phyloP scores from a whole-genome alignment of 495 filamentous ascomycete genomes.

The Aspergillus homomorphus region DNA sequence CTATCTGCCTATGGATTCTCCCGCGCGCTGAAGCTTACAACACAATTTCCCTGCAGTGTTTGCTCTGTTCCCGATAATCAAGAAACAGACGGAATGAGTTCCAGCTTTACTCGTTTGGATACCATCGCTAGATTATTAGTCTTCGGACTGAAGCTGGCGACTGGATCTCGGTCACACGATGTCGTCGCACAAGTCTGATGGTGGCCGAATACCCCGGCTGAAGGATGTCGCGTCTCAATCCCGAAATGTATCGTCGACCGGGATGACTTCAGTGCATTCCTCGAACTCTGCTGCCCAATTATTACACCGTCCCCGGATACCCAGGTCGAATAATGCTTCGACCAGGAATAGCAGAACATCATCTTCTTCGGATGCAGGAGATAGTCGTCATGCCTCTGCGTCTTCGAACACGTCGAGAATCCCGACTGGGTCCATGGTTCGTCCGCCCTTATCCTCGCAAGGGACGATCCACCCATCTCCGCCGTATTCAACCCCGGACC shows the following conservation, averaged over 20 bases:
- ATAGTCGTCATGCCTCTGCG: slow-evolving; percentile 22
- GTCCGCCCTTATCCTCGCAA: slow-evolving; percentile 33
- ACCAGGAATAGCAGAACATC: slow-evolving; percentile 27
- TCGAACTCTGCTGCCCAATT: slow-evolving; percentile 16
- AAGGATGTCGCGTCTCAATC: slow-evolving; percentile 25
- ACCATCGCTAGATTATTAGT: slow-evolving; percentile 26
- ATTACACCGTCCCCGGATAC: slow-evolving; percentile 28
- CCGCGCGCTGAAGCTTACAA: not conserved
- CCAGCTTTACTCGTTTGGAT: slow-evolving; percentile 19
- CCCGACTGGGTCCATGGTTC: slow-evolving; percentile 23
- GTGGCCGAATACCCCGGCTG: slow-evolving; percentile 33
- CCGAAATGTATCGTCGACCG: slow-evolving; percentile 27
- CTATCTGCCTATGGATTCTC: not conserved
- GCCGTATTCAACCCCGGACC: slow-evolving; percentile 4
- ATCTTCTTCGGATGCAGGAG: slow-evolving; percentile 31
- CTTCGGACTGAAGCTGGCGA: slow-evolving; percentile 29
- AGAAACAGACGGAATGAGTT: slow-evolving; percentile 35
- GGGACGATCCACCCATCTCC: slow-evolving; percentile 22
- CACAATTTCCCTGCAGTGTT: slow-evolving; percentile 3
- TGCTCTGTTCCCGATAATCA: slow-evolving; percentile 3
- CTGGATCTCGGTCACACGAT: slow-evolving; percentile 32
- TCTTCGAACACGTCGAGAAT: slow-evolving; percentile 22
- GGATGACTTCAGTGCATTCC: slow-evolving; percentile 14
- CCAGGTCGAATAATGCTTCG: slow-evolving; percentile 25
- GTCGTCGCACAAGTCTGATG: slow-evolving; percentile 37